Evolutionary conservation across 1,139 yeast genomes (phyloP).

Genomic region (Debaryomyces nepalensis): DNA sequence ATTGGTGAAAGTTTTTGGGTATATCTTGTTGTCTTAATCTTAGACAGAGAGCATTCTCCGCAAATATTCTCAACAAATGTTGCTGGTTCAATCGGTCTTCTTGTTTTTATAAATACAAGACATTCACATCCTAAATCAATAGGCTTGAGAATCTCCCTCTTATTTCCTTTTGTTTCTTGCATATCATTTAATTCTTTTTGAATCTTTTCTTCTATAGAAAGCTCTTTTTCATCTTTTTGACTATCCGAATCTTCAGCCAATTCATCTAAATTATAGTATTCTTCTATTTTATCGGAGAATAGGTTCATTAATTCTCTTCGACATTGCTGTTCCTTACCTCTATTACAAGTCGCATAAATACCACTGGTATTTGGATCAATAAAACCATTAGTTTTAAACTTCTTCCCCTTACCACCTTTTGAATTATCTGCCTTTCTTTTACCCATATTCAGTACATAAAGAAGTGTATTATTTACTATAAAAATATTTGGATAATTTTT

Average conservation of each 20-base stretch:
- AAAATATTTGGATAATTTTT: not conserved
- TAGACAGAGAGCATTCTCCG: slow-evolving; percentile 56
- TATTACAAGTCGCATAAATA: slow-evolving; percentile 80
- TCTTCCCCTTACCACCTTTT: slow-evolving; percentile 28
- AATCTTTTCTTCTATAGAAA: slow-evolving; percentile 77
- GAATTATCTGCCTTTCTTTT: slow-evolving; percentile 27
- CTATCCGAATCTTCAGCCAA: slow-evolving; percentile 33
- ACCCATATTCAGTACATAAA: slow-evolving; percentile 25
- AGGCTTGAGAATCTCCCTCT: slow-evolving; percentile 58
- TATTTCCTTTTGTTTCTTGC: slow-evolving; percentile 44
- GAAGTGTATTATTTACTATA: no score
- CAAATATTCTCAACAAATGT: slow-evolving; percentile 67
- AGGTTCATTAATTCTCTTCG: slow-evolving; percentile 70
- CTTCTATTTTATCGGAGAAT: slow-evolving; percentile 58
- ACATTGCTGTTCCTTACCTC: slow-evolving; percentile 78
- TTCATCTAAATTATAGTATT: slow-evolving; percentile 49
- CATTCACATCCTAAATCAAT: slow-evolving; percentile 84
- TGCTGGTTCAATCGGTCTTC: slow-evolving; percentile 80
- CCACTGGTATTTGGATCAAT: slow-evolving; percentile 85
- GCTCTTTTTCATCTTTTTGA: slow-evolving; percentile 35
- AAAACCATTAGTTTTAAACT: slow-evolving; percentile 53
- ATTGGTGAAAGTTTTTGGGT: slow-evolving; percentile 85
- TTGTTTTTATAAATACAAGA: slow-evolving; percentile 77
- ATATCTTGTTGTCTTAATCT: slow-evolving; percentile 63
- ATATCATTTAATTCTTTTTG: slow-evolving; percentile 67